Conservation (phyloP, 495 filamentous ascomycete genomes). For the Beverwykella pulmonaria region DNA sequence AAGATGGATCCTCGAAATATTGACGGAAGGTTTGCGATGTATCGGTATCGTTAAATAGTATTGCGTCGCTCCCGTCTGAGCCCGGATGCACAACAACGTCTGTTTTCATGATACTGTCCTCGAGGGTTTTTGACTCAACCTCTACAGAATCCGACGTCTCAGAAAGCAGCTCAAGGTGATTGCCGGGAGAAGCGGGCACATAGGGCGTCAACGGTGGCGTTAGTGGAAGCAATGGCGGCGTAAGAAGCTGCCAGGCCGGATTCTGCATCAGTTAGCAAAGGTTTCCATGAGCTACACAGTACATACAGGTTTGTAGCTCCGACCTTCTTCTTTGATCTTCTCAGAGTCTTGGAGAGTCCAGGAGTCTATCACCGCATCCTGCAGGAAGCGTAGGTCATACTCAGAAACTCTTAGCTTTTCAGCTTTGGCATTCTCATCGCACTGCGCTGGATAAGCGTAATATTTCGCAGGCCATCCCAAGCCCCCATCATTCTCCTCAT, state of each 20-base stretch:
- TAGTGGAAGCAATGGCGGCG: slow-evolving; percentile 62
- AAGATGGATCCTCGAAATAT: slow-evolving; percentile 29
- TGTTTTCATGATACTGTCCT: slow-evolving; percentile 46
- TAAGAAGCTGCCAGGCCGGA: slow-evolving; percentile 48
- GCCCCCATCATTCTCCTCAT: slow-evolving; percentile 55
- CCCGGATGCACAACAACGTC: slow-evolving; percentile 40
- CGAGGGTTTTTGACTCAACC: slow-evolving; percentile 53
- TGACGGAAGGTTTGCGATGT: slow-evolving; percentile 30
- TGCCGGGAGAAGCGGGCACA: slow-evolving; percentile 52
- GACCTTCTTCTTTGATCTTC: slow-evolving; percentile 19
- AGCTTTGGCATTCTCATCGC: slow-evolving; percentile 34
- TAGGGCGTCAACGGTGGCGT: slow-evolving; percentile 48
- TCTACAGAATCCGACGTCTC: slow-evolving; percentile 52
- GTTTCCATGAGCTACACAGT: background rate
- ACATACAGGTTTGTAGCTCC: slow-evolving; percentile 20
- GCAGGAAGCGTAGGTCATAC: slow-evolving; percentile 48
- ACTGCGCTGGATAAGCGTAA: slow-evolving; percentile 35
- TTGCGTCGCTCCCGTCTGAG: slow-evolving; percentile 37
- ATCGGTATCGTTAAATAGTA: slow-evolving; percentile 26
- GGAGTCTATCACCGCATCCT: slow-evolving; percentile 41
- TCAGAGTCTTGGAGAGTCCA: slow-evolving; percentile 13
- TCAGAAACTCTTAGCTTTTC: slow-evolving; percentile 54
- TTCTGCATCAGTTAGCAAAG: slow-evolving; percentile 40
- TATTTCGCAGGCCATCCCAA: slow-evolving; percentile 50
- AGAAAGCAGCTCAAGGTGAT: slow-evolving; percentile 58